phyloP scores from a whole-genome alignment of 805 yeast species.

The Myxozyma vanderwaltii region DNA sequence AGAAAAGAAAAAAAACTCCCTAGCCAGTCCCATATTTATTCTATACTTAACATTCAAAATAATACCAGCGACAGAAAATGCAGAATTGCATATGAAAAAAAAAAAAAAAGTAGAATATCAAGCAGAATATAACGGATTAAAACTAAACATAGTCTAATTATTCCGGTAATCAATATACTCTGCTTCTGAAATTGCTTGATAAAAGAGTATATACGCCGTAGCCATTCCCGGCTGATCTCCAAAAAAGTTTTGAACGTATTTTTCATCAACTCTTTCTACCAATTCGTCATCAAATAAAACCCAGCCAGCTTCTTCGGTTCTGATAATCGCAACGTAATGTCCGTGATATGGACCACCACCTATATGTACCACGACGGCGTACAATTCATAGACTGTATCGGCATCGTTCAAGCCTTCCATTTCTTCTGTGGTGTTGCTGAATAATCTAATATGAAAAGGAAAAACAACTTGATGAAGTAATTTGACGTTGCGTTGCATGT shows the following conservation, averaged over 20 bases:
- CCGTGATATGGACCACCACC: slow-evolving; percentile 99
- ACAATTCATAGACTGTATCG: slow-evolving; percentile 72
- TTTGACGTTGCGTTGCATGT: slow-evolving; percentile 76
- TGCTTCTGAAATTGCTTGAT: slow-evolving; percentile 57
- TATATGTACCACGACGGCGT: slow-evolving; percentile 86
- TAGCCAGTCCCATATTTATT: no score
- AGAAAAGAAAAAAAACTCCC: no score
- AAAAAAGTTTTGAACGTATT: slow-evolving; percentile 78
- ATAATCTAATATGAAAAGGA: slow-evolving; percentile 69
- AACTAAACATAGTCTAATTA: slow-evolving; percentile 3
- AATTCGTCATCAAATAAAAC: slow-evolving; percentile 92
- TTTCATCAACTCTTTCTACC: slow-evolving; percentile 83
- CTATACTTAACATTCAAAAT: no score
- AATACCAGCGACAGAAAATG: no score
- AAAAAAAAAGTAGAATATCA: not conserved
- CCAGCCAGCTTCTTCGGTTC: slow-evolving; percentile 82
- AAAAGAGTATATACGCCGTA: slow-evolving; percentile 87
- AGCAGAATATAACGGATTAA: not conserved
- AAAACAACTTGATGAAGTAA: slow-evolving; percentile 82
- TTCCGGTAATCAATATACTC: slow-evolving; percentile 1
- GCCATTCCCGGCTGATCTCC: slow-evolving; percentile 89
- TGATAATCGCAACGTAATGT: slow-evolving; percentile 86
- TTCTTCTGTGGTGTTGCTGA: slow-evolving; percentile 57
- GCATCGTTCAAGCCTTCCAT: slow-evolving; percentile 48
- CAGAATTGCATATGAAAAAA: no score